A percentile compares a stretch with the other conserved stretches of the same genome.
These are phyloP conservation scores for Athelia psychrophila DNA, from an alignment of 1,284 basidiomycete genomes.

Conservation along the genomic window DNA sequence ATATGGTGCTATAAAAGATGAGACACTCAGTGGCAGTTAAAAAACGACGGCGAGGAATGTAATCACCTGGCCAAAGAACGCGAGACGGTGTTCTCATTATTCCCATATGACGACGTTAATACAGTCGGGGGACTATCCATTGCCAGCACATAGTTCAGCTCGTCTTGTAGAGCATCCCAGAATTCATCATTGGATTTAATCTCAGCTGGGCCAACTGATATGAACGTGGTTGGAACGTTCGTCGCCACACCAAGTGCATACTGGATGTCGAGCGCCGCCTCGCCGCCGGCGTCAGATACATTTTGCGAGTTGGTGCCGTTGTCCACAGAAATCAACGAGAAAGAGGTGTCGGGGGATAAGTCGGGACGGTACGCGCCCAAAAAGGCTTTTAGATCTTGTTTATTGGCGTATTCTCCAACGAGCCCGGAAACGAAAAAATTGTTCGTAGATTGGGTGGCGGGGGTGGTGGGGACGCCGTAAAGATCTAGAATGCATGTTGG, in stretches of 20 bases:
- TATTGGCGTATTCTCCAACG: constrained; percentile 38
- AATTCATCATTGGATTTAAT: constrained; percentile 9
- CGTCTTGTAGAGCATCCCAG: constrained; percentile 32
- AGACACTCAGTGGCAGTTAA: too few species aligned
- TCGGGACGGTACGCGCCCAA: constrained; percentile 22
- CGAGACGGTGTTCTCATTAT: constrained; percentile 29
- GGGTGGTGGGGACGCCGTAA: constrained; percentile 35
- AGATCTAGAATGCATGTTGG: constrained; percentile 39
- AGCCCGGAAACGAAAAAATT: constrained; percentile 39
- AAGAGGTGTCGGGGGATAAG: constrained; percentile 14
- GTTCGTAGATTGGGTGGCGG: constrained; percentile 31
- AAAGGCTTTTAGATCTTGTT: constrained; percentile 44
- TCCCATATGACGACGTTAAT: constrained; percentile 29
- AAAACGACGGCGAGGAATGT: too few species aligned
- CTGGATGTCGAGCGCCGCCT: constrained; percentile 28
- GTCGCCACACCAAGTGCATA: constrained; percentile 27
- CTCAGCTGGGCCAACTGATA: constrained; percentile 21
- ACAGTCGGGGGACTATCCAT: constrained; percentile 28
- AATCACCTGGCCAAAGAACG: constrained; percentile 8
- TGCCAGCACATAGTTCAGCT: constrained; percentile 24
- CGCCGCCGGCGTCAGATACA: constrained; percentile 28
- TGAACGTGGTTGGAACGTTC: constrained; percentile 21
- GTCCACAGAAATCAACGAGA: constrained; percentile 32
- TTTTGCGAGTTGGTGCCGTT: constrained; percentile 42
- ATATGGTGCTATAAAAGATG: constrained; percentile 24